Conservation (phyloP, 441 rosid species). For the Macaranga tanarius region DNA sequence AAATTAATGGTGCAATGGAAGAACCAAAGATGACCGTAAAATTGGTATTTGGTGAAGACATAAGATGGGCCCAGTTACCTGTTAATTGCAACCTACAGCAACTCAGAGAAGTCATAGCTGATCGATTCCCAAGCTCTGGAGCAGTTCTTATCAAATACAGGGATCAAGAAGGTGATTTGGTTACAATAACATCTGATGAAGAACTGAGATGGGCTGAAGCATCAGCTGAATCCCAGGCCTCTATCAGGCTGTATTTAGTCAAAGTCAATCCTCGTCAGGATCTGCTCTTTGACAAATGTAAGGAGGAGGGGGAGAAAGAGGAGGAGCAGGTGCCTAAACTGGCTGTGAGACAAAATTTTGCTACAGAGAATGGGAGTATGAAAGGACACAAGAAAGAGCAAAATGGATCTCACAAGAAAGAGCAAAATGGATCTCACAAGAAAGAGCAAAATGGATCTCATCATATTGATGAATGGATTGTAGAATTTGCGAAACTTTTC, state of each 20-base stretch:
- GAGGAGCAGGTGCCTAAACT: slow-evolving; percentile 26
- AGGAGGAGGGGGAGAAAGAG: slow-evolving; percentile 21
- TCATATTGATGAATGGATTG: slow-evolving; percentile 78
- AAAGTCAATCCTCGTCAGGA: slow-evolving; percentile 64
- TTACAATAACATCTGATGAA: slow-evolving; percentile 78
- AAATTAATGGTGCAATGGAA: slow-evolving; percentile 38
- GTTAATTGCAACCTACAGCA: slow-evolving; percentile 54
- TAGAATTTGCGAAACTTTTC: slow-evolving; percentile 79
- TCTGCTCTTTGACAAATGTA: slow-evolving; percentile 48
- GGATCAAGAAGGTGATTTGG: slow-evolving; percentile 89
- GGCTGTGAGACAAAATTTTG: slow-evolving; percentile 25
- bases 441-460: slow-evolving; percentile 36
- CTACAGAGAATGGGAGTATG: slow-evolving; percentile 41
- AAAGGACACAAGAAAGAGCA: slow-evolving; percentile 33
- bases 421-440: slow-evolving; percentile 33
- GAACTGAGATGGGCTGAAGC: slow-evolving; percentile 76
- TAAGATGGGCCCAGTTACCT: slow-evolving; percentile 83
- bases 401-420: slow-evolving; percentile 19
- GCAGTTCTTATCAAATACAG: slow-evolving; percentile 71
- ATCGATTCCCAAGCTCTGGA: slow-evolving; percentile 63
- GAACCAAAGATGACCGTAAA: slow-evolving; percentile 61
- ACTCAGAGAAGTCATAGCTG: slow-evolving; percentile 62
- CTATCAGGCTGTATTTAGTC: slow-evolving; percentile 62
- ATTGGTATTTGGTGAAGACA: slow-evolving; percentile 86
- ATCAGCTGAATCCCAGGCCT: slow-evolving; percentile 48